phyloP scores from a whole-genome alignment of 495 filamentous ascomycete genomes.

The Annulohypoxylon bovei region DNA sequence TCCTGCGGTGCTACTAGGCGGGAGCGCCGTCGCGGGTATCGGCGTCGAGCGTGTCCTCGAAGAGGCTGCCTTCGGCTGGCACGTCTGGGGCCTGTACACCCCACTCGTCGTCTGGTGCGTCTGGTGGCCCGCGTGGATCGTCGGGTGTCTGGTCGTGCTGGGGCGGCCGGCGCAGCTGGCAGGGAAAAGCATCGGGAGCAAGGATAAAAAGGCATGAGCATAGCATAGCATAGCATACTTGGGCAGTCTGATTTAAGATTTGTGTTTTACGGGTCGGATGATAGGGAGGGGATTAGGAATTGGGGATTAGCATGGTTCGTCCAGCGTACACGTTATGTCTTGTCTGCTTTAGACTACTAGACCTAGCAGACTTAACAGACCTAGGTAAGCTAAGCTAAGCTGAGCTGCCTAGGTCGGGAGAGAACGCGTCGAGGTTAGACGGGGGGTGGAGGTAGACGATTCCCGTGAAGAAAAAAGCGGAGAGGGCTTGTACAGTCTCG shows the following conservation, averaged over 20 bases:
- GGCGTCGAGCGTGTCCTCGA: constrained; percentile 67
- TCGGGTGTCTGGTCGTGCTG: constrained; percentile 59
- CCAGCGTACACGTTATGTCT: background rate
- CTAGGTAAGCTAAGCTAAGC: no score
- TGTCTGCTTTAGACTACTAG: background rate
- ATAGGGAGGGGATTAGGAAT: background rate
- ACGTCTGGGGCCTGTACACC: constrained; percentile 91
- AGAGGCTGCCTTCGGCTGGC: constrained; percentile 88
- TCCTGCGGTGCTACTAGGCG: constrained; percentile 66
- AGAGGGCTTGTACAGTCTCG: background rate
- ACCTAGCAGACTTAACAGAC: no score
- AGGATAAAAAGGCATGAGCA: constrained; percentile 47
- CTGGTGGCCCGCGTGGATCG: constrained; percentile 97
- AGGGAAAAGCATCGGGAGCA: constrained; percentile 3
- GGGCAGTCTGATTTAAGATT: no score
- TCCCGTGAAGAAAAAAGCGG: background rate
- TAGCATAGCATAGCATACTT: no score
- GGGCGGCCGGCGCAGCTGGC: constrained; percentile 34
- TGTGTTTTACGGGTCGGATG: background rate
- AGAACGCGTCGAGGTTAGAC: background rate
- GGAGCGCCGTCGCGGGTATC: constrained; percentile 61
- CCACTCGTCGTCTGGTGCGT: constrained; percentile 93
- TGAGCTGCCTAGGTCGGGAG: background rate
- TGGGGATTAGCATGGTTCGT: background rate
- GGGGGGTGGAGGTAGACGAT: background rate